Base-by-base conservation (phyloP, 1,139 yeast genomes). In the Saccharomycopsis hybrid region DNA sequence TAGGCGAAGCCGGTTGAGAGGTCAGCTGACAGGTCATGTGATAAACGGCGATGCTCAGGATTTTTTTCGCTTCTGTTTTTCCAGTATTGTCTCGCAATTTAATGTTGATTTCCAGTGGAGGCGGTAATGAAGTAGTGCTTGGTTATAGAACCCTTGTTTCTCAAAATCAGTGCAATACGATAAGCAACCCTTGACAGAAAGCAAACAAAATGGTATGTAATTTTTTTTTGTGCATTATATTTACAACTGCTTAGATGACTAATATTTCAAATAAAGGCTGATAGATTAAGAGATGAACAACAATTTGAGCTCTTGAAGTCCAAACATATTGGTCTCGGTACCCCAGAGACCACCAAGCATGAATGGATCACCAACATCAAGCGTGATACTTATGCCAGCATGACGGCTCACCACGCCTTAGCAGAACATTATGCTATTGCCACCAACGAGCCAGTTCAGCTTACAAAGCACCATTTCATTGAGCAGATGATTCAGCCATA, bases 301-400 rank as follows among this genome's bases (percentile, higher is more conserved):
- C 76, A 76, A 54, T 83, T 74, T 58, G 80, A 78, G 47, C 79
- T 73, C 43, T 70, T 79, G 28, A 85, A 84, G 60, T 61, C 77
- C 30, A 77, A 85, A 56, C 81, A 82, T 59, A 68, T 80, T 31
- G 94, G 94, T 0, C 67, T 87, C 1, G 95, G 95, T 0, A 73
- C 80, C 59, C 71, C 88, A 1, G 84, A 82, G 48, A 85, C 90
- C 0, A 70, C 83, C 42, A 30, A 41, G n/a, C 30, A 45, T 27
- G 70, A 64, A 57, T 81, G 83, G 73, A 63, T 77, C 57, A 64
- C 73, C 7, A 85, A 85, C 56, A 74, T 85, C 1, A 81, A 80
- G 47, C 70, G 85, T 56, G 97, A 94, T 62, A 80, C 95, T 0
- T 79, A 82, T 56, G 77, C 88, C 1, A 74, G 85, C 18, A 65